Evolutionary conservation across 805 yeast species (phyloP).

Genomic region (Metschnikowia noctiluminum): DNA sequence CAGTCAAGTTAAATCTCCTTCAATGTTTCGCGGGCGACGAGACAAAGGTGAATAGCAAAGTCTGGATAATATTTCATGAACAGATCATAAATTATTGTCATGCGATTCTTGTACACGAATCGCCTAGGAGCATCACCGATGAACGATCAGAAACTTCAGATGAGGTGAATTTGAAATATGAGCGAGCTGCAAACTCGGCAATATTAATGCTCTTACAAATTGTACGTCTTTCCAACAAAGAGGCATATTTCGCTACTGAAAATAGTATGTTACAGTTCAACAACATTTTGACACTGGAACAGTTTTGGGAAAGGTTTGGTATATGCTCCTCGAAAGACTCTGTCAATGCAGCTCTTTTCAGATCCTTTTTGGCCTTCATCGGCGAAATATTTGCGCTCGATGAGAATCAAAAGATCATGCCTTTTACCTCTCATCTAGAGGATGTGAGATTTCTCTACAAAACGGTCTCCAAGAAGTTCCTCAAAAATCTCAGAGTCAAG

Average conservation of each 20-base stretch:
- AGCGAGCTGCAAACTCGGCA: conserved; percentile 51
- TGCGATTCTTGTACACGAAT: conserved; percentile 54
- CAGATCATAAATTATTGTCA: conserved; percentile 55
- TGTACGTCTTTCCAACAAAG: conserved; percentile 20
- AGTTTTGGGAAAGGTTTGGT: conserved; percentile 33
- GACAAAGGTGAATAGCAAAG: conserved; percentile 43
- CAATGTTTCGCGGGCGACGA: conserved; percentile 55
- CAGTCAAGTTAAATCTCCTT: conserved; percentile 46
- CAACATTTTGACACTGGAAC: conserved; percentile 25
- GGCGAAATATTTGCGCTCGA: conserved; percentile 11
- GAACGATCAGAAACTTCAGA: conserved; percentile 64
- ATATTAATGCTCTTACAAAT: conserved; percentile 45
- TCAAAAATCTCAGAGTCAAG: conserved; percentile 40
- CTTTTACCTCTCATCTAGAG: conserved; percentile 14
- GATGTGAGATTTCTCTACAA: conserved; percentile 33
- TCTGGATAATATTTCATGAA: conserved; percentile 58
- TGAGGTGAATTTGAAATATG: conserved; percentile 63
- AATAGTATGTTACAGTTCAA: conserved; percentile 17
- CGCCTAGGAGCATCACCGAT: conserved; percentile 66
- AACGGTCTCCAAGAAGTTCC: conserved; percentile 40
- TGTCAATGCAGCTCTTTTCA: conserved; percentile 31
- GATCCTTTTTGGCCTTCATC: conserved; percentile 14
- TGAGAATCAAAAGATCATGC: conserved; percentile 13
- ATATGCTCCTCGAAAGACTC: conserved; percentile 22
- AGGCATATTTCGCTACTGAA: conserved; percentile 11